phyloP scores from a whole-genome alignment of 2,329 filamentous ascomycete species.

The Pleoardoris graminearum region DNA sequence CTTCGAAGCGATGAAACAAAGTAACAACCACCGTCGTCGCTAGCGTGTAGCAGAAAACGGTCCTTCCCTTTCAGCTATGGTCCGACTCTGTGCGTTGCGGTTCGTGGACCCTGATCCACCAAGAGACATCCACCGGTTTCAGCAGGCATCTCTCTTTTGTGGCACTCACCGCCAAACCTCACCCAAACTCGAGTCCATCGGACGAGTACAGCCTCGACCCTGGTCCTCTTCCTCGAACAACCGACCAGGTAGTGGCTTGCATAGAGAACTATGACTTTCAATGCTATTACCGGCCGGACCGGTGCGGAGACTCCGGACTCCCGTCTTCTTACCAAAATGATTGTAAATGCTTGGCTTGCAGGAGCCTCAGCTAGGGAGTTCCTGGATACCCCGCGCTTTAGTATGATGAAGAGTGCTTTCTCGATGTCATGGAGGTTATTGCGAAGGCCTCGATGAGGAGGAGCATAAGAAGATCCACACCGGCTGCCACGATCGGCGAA shows the following conservation, averaged over 20 bases:
- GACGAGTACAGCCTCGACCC: slow-evolving; percentile 21
- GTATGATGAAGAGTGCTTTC: neutral
- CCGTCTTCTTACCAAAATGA: neutral
- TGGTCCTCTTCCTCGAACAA: slow-evolving; percentile 6
- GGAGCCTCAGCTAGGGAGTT: slow-evolving; percentile 15
- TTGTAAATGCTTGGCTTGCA: slow-evolving; percentile 11
- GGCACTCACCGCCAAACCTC: slow-evolving; percentile 21
- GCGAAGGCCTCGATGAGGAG: slow-evolving; percentile 21
- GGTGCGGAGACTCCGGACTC: slow-evolving; percentile 1
- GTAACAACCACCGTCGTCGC: neutral
- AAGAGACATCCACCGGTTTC: slow-evolving; percentile 2
- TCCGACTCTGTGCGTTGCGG: neutral
- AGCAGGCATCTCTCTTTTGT: slow-evolving; percentile 32
- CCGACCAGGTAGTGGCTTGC: slow-evolving; percentile 20
- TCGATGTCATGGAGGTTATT: slow-evolving; percentile 35
- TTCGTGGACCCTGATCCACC: neutral
- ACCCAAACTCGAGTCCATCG: slow-evolving; percentile 7
- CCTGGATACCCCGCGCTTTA: slow-evolving; percentile 18
- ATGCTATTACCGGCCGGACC: slow-evolving; percentile 5
- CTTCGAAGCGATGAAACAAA: neutral
- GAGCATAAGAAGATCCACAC: slow-evolving; percentile 22
- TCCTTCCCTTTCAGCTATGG: too few species aligned
- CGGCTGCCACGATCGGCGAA: slow-evolving; percentile 35
- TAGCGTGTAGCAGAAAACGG: neutral
- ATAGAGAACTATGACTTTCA: slow-evolving; percentile 13